Percentiles rank a stretch among this genome's conserved stretches.
Conservation (phyloP, 768 basidiomycete species). For the Ephemerocybe angulata region DNA sequence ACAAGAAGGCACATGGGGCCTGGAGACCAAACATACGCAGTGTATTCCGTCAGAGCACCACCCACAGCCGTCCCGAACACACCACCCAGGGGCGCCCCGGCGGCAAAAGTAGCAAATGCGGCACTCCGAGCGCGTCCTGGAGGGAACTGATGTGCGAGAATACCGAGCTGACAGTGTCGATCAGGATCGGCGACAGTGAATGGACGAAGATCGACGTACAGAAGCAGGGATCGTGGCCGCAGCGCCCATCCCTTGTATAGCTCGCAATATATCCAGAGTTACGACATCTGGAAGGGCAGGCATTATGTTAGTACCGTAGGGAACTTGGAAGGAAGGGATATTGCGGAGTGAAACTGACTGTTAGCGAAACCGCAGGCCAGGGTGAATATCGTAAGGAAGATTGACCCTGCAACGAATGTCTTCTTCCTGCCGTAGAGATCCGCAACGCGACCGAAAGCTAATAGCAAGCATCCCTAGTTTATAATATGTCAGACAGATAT, state of each 20-base stretch:
- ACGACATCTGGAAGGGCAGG: constrained; percentile 43
- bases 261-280: constrained; percentile 68
- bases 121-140: constrained; percentile 59
- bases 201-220: constrained; percentile 31
- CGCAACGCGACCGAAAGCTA: constrained; percentile 75
- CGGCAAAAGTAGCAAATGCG: constrained; percentile 81
- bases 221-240: constrained; percentile 74
- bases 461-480: constrained; percentile 67
- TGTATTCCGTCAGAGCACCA: constrained; percentile 62
- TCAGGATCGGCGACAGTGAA: constrained; percentile 1
- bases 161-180: constrained; percentile 54
- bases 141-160: constrained; percentile 77
- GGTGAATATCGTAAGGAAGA: constrained; percentile 51
- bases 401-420: constrained; percentile 59
- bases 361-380: constrained; percentile 63
- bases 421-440: constrained; percentile 76
- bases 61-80: constrained; percentile 69
- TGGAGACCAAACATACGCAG: constrained; percentile 28
- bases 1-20: not conserved
- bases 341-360: constrained; percentile 26
- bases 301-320: not conserved
- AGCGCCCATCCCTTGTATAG: constrained; percentile 74
- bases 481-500: not conserved
- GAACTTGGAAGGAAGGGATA: not conserved
- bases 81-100: constrained; percentile 80